Percentiles rank a stretch among this genome's conserved stretches.
Evolutionary conservation across 257 asterid genomes (phyloP).

Genomic region (Rehmannia glutinosa): DNA sequence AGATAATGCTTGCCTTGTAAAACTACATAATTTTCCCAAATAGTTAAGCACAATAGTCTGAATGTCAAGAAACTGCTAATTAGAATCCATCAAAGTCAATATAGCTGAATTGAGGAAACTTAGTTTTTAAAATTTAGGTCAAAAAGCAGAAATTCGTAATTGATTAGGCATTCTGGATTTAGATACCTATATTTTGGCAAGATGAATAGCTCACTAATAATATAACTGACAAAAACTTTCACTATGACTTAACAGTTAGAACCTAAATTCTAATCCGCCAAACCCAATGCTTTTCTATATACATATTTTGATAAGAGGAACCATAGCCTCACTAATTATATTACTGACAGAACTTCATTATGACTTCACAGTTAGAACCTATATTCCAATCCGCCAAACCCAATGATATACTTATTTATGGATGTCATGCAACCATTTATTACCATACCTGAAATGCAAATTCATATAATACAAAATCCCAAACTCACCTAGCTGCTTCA

Average conservation of each 20-base stretch:
- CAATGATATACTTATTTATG: not conserved
- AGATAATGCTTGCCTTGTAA: not conserved
- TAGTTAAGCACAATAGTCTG: not conserved
- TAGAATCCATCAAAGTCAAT: not conserved
- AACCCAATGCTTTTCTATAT: no score
- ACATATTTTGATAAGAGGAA: not conserved
- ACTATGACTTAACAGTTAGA: not conserved
- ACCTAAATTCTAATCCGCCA: not conserved
- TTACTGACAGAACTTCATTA: not conserved
- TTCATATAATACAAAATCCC: not conserved
- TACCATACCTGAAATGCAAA: slow-evolving; percentile 4
- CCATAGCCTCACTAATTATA: not conserved
- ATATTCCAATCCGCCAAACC: not conserved
- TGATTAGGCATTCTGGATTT: not conserved
- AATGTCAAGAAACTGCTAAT: not conserved
- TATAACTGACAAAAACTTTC: not conserved
- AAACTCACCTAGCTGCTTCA: slow-evolving; percentile 94
- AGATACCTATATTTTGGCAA: not conserved
- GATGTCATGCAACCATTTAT: not conserved
- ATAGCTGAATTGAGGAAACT: no score
- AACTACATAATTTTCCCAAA: not conserved
- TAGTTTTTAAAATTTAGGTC: not conserved
- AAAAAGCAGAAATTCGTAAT: not conserved
- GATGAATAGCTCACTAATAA: not conserved
- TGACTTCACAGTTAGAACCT: slow-evolving; percentile 4